phyloP scores from a whole-genome alignment of 768 basidiomycete genomes.

The Lentinula sp. region DNA sequence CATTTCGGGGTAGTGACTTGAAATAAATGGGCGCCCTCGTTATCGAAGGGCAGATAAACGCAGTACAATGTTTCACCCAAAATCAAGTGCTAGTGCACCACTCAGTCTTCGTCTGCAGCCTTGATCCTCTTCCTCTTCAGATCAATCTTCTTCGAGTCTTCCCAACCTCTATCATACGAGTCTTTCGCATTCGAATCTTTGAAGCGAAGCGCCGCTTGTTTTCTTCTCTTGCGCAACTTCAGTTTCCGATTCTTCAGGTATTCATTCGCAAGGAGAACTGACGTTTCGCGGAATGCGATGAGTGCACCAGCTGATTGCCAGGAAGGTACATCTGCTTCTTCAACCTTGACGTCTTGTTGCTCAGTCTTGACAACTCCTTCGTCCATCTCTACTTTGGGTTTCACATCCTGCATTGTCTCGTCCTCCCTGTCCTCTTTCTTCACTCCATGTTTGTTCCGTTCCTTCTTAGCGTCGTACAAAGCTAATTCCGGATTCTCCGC shows the following conservation, averaged over 20 bases:
- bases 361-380: background rate
- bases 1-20: no score
- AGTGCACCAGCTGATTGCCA: slow-evolving; percentile 14
- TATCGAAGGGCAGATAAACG: no score
- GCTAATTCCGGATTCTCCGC: background rate
- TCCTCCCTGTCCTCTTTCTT: background rate
- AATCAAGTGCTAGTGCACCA: background rate
- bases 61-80: no score
- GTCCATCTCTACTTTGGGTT: background rate
- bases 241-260: slow-evolving; percentile 16
- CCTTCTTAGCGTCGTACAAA: background rate
- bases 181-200: slow-evolving; percentile 11
- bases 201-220: slow-evolving; percentile 11
- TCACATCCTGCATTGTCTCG: background rate
- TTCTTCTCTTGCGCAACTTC: slow-evolving; percentile 12
- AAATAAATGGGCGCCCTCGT: no score
- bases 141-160: slow-evolving; percentile 21
- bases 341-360: slow-evolving; percentile 8
- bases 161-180: slow-evolving; percentile 25
- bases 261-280: slow-evolving; percentile 19
- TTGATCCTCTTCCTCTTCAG: slow-evolving; percentile 16
- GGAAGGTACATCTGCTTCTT: slow-evolving; percentile 17
- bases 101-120: slow-evolving; percentile 8
- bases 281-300: slow-evolving; percentile 18
- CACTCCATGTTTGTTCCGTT: background rate